Evolutionary conservation across 2,329 filamentous ascomycete genomes (phyloP).

Genomic region (Trichoderma aggressivum): DNA sequence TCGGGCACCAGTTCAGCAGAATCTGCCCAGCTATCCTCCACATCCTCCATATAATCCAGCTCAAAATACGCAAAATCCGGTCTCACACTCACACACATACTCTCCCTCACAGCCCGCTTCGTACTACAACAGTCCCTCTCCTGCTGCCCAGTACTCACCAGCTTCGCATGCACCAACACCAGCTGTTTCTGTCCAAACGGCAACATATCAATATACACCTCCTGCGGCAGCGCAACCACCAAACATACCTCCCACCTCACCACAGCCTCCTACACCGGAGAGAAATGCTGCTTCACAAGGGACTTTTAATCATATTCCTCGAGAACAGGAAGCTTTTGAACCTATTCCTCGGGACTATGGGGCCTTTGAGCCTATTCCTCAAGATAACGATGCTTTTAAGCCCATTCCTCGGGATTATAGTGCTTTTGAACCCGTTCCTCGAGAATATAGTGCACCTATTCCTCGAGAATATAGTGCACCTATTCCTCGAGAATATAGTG

Average conservation of each 20-base stretch:
- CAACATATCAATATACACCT: neutral
- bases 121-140: neutral
- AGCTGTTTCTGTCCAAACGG: neutral
- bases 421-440: too few relatives aligned
- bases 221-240: neutral
- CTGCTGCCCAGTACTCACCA: neutral
- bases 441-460: too few relatives aligned
- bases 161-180: neutral
- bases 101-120: neutral
- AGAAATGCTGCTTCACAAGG: neutral
- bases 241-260: fast-evolving
- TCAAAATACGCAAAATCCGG: neutral
- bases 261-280: neutral
- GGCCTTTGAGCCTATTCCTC: neutral
- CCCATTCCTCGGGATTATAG: too few relatives aligned
- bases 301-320: neutral
- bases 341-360: too few relatives aligned
- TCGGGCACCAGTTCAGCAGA: neutral
- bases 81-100: neutral
- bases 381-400: neutral
- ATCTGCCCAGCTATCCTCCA: neutral
- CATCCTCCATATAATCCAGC: neutral
- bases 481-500: neutral
- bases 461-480: neutral
- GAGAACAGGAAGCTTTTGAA: neutral